A percentile compares a stretch with the other conserved stretches of the same genome.
phyloP scores from a whole-genome alignment of 2,329 filamentous ascomycete genomes.

The Clarireedia paspali region DNA sequence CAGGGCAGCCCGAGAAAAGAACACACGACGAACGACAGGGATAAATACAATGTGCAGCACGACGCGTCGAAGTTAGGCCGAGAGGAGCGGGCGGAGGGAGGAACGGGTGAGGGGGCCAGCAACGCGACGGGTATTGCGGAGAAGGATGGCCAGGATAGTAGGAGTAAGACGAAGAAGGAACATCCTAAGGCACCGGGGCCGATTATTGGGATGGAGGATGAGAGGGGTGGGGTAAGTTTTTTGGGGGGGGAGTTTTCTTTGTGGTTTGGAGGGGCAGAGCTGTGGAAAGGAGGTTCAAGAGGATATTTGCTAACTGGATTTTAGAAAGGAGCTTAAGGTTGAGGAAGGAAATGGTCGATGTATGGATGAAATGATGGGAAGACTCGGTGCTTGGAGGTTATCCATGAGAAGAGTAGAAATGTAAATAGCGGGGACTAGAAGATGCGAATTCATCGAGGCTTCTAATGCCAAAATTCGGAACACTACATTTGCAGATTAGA shows the following conservation, averaged over 20 bases:
- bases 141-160: not conserved
- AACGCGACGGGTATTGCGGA: not conserved
- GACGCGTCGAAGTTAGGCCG: not conserved
- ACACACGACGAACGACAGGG: not conserved
- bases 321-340: too few relatives aligned
- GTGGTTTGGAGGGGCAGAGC: not conserved
- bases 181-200: not conserved
- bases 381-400: too few relatives aligned
- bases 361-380: too few relatives aligned
- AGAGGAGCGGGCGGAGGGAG: not conserved
- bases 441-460: not conserved
- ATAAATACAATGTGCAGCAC: not conserved
- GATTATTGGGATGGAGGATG: constrained; percentile 8
- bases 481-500: not conserved
- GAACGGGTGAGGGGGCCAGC: not conserved
- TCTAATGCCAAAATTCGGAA: not conserved
- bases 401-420: not conserved
- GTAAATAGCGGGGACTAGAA: not conserved
- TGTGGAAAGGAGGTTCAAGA: not conserved
- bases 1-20: not conserved
- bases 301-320: not conserved
- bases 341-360: too few relatives aligned
- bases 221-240: constrained; percentile 6
- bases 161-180: not conserved
- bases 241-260: too few relatives aligned